Base-by-base conservation (phyloP, 2,329 filamentous ascomycete species). In the Cryphonectria carpinicola region DNA sequence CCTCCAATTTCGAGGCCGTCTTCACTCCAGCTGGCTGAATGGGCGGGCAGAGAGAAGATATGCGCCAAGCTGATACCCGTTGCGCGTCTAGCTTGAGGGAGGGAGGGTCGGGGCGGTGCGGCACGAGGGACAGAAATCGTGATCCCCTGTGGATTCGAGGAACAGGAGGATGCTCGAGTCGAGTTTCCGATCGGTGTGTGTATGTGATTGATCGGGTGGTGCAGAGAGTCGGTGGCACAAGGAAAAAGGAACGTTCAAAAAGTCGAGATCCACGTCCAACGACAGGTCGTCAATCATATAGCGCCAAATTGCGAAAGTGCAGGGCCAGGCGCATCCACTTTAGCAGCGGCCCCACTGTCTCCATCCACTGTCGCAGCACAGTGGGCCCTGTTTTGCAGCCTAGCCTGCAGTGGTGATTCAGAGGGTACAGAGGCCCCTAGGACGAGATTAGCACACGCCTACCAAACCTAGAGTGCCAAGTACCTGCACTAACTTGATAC, bases 381-480 rank as follows among this genome's bases (percentile, higher is more conserved):
- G 63, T 65, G 63, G 63, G 39, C 39, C 58, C 4, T 35, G 58
- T 61, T 61, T 61, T 64, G 39, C 37, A 64, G 61, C 61, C 61
- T 64, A 39, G 39, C 61, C 28, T 28, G 39, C 61, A 46, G 25
- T 46, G 43, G 37, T 14, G n/a, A 19, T 37, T 62, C 32, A 37
- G 11, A 62, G 19, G 58, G 22, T 35, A 19, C 6, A 25, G n/a
- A 28, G 32, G n/a, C 58, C 32, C 58, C 14, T 11, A 19, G 58
- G 32, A 11, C 19, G 35, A 39, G 58, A 39, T 61, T 39, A n/a
- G 32, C 58, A 61, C 19, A n/a, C 35, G 25, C 13, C 28, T 28
- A 32, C 52, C n/a, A 28, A 35, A 14, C 54, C 14, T 17, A 35
- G 5, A 61, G 35, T 61, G 39, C 28, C 35, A 17, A 39, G 35